These are phyloP conservation scores for Sphaerulina musiva DNA, from an alignment of 2,329 filamentous ascomycete genomes.

Conservation along the genomic window DNA sequence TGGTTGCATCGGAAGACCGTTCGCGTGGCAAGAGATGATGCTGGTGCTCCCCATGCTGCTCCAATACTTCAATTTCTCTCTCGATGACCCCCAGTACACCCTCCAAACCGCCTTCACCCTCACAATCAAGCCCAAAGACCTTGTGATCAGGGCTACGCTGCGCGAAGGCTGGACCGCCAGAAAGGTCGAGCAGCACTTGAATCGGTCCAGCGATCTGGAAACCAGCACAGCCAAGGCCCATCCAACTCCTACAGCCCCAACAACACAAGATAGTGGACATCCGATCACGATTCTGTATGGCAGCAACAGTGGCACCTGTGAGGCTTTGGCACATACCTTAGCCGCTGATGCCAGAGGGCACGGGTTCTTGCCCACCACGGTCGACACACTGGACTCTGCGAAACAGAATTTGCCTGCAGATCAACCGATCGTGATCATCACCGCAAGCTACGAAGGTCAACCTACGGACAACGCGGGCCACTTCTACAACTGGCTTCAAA, in stretches of 20 bases:
- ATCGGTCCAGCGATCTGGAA: constrained; percentile 10
- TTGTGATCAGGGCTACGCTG: constrained; percentile 55
- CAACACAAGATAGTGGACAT: constrained; percentile 28
- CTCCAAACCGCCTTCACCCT: constrained; percentile 52
- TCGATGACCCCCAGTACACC: constrained; percentile 56
- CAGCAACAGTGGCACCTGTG: constrained; percentile 68
- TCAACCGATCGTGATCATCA: constrained; percentile 60
- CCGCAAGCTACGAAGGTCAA: constrained; percentile 67
- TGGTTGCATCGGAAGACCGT: constrained; percentile 61
- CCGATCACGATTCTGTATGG: constrained; percentile 64
- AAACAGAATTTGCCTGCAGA: constrained; percentile 54
- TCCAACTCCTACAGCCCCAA: not conserved
- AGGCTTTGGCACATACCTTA: constrained; percentile 59
- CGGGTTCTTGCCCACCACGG: constrained; percentile 51
- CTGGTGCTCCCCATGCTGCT: constrained; percentile 57
- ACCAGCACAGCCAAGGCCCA: not conserved
- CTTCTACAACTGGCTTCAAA: constrained; percentile 62
- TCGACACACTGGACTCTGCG: constrained; percentile 56
- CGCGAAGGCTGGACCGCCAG: constrained; percentile 45
- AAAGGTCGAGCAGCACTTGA: constrained; percentile 37
- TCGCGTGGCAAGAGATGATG: constrained; percentile 65
- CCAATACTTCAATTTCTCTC: constrained; percentile 63
- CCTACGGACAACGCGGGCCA: constrained; percentile 64
- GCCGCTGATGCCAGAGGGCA: constrained; percentile 53
- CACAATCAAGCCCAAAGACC: constrained; percentile 58